Evolutionary conservation across 352 stramenopile species (phyloP), one percentile per base, ranked within the genome.

Genomic region (Phytopythium kandeliae): DNA sequence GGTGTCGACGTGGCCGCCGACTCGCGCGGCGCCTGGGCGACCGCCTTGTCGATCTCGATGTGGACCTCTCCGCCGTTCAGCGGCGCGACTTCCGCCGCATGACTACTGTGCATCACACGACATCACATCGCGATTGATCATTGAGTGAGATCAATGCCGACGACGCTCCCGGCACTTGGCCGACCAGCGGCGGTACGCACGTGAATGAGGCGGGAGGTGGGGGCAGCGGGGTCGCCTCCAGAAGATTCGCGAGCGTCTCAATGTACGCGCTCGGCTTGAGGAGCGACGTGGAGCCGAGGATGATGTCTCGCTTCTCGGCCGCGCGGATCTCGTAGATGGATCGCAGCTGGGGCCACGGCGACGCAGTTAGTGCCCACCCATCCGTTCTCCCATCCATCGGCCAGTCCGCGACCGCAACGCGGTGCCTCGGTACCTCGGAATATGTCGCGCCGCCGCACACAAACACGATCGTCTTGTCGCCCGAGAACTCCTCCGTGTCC

Each of bases 391-490:
- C 5, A 33, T n/a, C n/a, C n/a, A n/a, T n/a, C n/a, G n/a, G n/a
- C n/a, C n/a, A n/a, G n/a, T n/a, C n/a, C n/a, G n/a, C n/a, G n/a
- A n/a, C n/a, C n/a, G n/a, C n/a, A n/a, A n/a, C n/a, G n/a, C n/a
- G n/a, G n/a, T n/a, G n/a, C n/a, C n/a, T n/a, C n/a, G n/a, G n/a
- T 69, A 98, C 70, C 78, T 99, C 96, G 0, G 86, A 94, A 64
- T 97, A 98, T 19, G 89, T 92, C 48, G 96, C 84, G 1, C 96
- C 96, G 28, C 96, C 96, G 19, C 85, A 85, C 31, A 98, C 80
- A 51, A 98, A 98, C 7, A 98, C 89, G 58, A 99, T 89, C 63
- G 97, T 85, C 56, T 97, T 95, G 49, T 94, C 89, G 26, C 85
- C 83, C 2, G 57, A 65, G 48, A 91, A 89, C 0, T 55, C 58